Evolutionary conservation across 2,329 filamentous ascomycete genomes (phyloP).

Genomic region (Colletotrichum sp.): DNA sequence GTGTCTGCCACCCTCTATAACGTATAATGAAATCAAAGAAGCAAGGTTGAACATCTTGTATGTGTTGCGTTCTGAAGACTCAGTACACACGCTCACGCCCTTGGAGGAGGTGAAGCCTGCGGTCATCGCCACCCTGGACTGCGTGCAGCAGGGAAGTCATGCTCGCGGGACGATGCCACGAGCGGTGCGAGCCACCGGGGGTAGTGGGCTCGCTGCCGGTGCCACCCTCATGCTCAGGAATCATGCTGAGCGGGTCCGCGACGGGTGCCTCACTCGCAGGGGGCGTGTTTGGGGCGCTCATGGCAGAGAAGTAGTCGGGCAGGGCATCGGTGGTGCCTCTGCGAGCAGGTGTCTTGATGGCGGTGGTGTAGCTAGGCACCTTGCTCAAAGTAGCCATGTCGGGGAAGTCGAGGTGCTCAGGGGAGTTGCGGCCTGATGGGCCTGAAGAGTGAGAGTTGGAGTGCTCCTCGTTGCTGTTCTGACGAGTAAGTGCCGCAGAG

Average conservation of each 20-base stretch:
- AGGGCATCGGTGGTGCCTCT: conserved; percentile 57
- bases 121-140: conserved; percentile 17
- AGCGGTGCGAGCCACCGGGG: conserved; percentile 8
- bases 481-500: conserved; percentile 56
- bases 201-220: conserved; percentile 5
- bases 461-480: conserved; percentile 56
- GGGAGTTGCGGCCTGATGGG: conserved; percentile 57
- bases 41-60: neutral
- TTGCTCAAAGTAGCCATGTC: conserved; percentile 72
- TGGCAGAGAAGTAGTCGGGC: conserved; percentile 71
- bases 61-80: neutral
- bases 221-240: conserved; percentile 27
- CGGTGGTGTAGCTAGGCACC: conserved; percentile 80
- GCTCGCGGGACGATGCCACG: conserved; percentile 20
- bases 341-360: conserved; percentile 68
- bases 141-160: conserved; percentile 19
- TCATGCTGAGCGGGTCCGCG: conserved; percentile 30
- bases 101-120: conserved; percentile 40
- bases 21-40: neutral
- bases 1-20: neutral
- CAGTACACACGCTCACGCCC: conserved; percentile 37
- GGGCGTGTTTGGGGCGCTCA: conserved; percentile 57
- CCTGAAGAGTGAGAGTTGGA: conserved; percentile 44
- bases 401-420: conserved; percentile 60
- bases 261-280: conserved; percentile 36